Evolutionary conservation across 2,329 filamentous ascomycete genomes (phyloP).

Genomic region (Coniochaeta sp.): DNA sequence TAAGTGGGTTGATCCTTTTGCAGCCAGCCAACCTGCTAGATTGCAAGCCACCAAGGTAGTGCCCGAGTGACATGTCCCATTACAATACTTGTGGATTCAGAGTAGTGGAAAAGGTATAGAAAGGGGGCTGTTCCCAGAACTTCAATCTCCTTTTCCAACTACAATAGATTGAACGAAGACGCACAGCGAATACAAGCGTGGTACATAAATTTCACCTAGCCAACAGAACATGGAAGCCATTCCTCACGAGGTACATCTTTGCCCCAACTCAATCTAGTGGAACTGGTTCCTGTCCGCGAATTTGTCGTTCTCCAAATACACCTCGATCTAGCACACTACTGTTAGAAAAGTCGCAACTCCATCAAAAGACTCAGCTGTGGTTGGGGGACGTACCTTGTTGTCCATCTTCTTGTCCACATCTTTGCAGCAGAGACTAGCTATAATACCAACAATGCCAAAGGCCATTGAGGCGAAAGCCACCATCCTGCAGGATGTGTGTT

Average conservation of each 20-base stretch:
- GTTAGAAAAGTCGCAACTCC: neutral
- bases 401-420: conserved; percentile 27
- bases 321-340: conserved; percentile 19
- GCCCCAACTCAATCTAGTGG: conserved; percentile 8
- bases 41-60: too few species aligned
- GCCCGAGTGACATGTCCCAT: too few species aligned
- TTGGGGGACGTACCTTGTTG: conserved; percentile 11
- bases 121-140: too few species aligned
- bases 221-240: neutral
- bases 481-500: conserved; percentile 18
- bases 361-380: neutral
- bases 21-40: too few species aligned
- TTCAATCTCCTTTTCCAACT: too few species aligned
- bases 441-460: conserved; percentile 21
- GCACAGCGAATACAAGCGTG: too few species aligned
- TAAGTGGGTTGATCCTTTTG: too few species aligned
- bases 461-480: conserved; percentile 21
- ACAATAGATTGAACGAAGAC: neutral
- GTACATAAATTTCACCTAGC: too few species aligned
- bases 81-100: too few species aligned
- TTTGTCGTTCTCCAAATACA: conserved; percentile 24
- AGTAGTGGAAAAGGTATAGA: too few species aligned
- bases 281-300: conserved; percentile 21
- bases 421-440: conserved; percentile 21
- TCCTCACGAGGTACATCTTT: too few species aligned